Conservation (phyloP, 2,329 filamentous ascomycete genomes). For the Xylaria sp. region DNA sequence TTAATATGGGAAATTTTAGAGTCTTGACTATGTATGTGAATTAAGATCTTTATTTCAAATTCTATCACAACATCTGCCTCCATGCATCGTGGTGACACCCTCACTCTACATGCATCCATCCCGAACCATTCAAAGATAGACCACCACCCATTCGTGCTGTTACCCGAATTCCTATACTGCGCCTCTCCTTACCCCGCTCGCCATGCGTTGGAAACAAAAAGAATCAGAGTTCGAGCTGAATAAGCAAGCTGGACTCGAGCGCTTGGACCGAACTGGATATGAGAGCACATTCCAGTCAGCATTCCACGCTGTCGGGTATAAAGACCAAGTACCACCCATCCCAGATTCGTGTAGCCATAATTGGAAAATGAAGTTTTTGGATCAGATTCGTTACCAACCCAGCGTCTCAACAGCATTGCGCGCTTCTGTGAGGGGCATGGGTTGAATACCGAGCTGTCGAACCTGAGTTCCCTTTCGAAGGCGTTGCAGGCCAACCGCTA, state of each 20-base stretch:
- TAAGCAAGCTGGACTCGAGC: not conserved
- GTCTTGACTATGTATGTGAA: not conserved
- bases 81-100: conserved; percentile 25
- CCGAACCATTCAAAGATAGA: conserved; percentile 7
- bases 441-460: conserved; percentile 62
- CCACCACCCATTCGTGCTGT: conserved; percentile 19
- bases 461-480: conserved; percentile 66
- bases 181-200: conserved; percentile 34
- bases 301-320: conserved; percentile 20
- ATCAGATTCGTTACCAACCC: conserved; percentile 52
- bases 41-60: too few species aligned
- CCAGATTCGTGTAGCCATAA: not conserved
- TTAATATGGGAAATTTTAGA: not conserved
- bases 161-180: conserved; percentile 27
- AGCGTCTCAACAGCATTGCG: conserved; percentile 62
- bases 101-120: conserved; percentile 30
- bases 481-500: conserved; percentile 65
- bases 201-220: conserved; percentile 35
- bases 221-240: conserved; percentile 12
- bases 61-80: conserved; percentile 6
- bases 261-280: conserved; percentile 23
- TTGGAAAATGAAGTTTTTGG: not conserved
- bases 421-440: conserved; percentile 60
- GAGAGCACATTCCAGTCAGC: conserved; percentile 14
- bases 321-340: conserved; percentile 23